These are phyloP conservation scores for Metschnikowia chrysomelidarum DNA, from an alignment of 805 yeast genomes.

Conservation along the genomic window DNA sequence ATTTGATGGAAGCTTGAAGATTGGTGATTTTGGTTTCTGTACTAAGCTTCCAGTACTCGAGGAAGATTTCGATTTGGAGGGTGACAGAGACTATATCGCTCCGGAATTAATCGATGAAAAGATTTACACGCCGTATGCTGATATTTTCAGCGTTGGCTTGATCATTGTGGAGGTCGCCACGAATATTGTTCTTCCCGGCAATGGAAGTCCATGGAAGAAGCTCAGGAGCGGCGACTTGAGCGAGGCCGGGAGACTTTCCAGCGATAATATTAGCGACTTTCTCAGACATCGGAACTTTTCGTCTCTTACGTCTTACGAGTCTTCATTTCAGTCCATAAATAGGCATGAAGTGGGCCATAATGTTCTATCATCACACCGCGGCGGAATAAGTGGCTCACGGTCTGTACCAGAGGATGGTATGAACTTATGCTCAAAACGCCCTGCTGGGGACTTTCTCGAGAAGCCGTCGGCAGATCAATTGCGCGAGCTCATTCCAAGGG, in stretches of 20 bases:
- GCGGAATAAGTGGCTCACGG: slow-evolving; percentile 8
- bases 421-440: slow-evolving; percentile 4
- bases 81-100: slow-evolving; percentile 96
- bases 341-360: slow-evolving; percentile 14
- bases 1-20: slow-evolving; percentile 89
- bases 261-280: slow-evolving; percentile 44
- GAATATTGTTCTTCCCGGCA: slow-evolving; percentile 90
- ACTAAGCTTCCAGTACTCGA: slow-evolving; percentile 69
- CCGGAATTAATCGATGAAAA: slow-evolving; percentile 88
- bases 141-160: slow-evolving; percentile 89
- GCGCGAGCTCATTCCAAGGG: slow-evolving; percentile 54
- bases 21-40: slow-evolving; percentile 97
- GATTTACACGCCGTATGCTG: slow-evolving; percentile 87
- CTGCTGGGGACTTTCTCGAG: neutral
- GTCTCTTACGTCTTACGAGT: slow-evolving; percentile 32
- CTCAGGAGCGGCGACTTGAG: slow-evolving; percentile 91
- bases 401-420: slow-evolving; percentile 12
- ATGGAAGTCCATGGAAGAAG: slow-evolving; percentile 96
- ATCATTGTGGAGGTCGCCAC: slow-evolving; percentile 96
- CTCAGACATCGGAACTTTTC: slow-evolving; percentile 37
- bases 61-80: slow-evolving; percentile 82
- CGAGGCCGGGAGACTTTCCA: slow-evolving; percentile 84
- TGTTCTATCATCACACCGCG: slow-evolving; percentile 3
- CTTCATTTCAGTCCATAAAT: slow-evolving; percentile 20
- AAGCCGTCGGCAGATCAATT: slow-evolving; percentile 3